A percentile compares a stretch with the other conserved stretches of the same genome.
phyloP scores from a whole-genome alignment of 176 grass and related monocot genomes.

The Triticum monococcum region DNA sequence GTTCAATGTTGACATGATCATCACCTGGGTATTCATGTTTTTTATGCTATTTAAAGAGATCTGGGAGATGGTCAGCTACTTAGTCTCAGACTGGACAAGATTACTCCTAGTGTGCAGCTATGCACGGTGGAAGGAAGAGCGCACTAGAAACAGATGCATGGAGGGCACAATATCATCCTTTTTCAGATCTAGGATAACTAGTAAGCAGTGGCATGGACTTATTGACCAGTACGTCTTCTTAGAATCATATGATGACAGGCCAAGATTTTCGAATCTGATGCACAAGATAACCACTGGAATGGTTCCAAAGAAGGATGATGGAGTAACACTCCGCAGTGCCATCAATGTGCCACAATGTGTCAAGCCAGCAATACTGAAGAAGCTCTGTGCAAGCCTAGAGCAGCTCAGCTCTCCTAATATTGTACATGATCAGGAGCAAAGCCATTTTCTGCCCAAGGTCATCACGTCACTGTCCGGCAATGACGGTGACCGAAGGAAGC shows the following conservation, averaged over 20 bases:
- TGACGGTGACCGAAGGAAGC: neutral
- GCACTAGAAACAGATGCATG: neutral
- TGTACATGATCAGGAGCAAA: neutral
- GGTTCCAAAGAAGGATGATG: neutral
- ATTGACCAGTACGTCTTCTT: neutral
- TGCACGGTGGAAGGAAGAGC: rapidly evolving
- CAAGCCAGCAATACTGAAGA: neutral
- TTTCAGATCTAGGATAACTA: neutral
- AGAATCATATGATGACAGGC: neutral
- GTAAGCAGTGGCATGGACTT: neutral
- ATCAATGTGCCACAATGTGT: neutral
- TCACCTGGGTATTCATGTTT: neutral
- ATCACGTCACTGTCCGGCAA: neutral
- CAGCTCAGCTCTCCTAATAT: neutral
- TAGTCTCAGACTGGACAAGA: neutral
- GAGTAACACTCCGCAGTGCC: neutral
- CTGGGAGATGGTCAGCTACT: conserved; percentile 24
- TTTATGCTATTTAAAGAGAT: neutral
- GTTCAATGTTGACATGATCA: neutral
- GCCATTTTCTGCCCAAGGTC: neutral
- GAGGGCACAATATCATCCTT: neutral
- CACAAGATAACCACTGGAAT: neutral
- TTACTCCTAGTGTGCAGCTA: neutral
- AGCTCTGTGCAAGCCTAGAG: neutral
- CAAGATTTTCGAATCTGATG: neutral